Conservation (phyloP, 208 protist species). For the Trypanosoma lewisi region DNA sequence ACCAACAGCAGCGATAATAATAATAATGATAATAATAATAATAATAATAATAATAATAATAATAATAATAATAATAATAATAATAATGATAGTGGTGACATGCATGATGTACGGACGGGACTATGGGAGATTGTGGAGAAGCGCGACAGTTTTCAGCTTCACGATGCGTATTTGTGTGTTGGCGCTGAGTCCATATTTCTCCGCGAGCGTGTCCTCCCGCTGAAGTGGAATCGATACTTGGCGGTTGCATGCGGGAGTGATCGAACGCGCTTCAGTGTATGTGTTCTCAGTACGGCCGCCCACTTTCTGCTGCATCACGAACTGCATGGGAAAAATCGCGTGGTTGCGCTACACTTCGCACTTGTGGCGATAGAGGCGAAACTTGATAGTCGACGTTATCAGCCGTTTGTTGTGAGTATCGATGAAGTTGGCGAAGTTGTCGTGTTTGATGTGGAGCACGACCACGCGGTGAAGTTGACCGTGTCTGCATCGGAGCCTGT, state of each 20-base stretch:
- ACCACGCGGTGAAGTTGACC: conserved; percentile 28
- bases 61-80: neutral
- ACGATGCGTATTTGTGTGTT: conserved; percentile 55
- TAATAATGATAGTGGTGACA: neutral
- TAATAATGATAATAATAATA: no score
- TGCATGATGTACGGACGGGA: conserved; percentile 26
- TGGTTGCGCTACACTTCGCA: conserved; percentile 47
- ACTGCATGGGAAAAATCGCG: conserved; percentile 40
- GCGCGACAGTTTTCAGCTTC: conserved; percentile 33
- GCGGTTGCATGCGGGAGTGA: conserved; percentile 55
- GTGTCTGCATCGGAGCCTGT: neutral
- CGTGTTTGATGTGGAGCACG: conserved; percentile 57
- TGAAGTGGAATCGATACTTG: conserved; percentile 60
- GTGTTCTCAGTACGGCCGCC: conserved; percentile 53
- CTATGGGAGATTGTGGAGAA: conserved; percentile 44
- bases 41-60: neutral
- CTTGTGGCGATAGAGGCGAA: conserved; percentile 39
- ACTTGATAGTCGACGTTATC: conserved; percentile 13
- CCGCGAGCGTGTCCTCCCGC: conserved; percentile 1
- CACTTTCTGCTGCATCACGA: conserved; percentile 68
- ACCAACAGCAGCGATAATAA: neutral
- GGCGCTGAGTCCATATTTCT: conserved; percentile 24
- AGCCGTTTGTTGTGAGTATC: conserved; percentile 55
- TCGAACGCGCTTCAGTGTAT: conserved; percentile 52
- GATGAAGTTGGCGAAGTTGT: conserved; percentile 66